Conservation (phyloP, 73 alveolate species). For the Symbiodinium natans region DNA sequence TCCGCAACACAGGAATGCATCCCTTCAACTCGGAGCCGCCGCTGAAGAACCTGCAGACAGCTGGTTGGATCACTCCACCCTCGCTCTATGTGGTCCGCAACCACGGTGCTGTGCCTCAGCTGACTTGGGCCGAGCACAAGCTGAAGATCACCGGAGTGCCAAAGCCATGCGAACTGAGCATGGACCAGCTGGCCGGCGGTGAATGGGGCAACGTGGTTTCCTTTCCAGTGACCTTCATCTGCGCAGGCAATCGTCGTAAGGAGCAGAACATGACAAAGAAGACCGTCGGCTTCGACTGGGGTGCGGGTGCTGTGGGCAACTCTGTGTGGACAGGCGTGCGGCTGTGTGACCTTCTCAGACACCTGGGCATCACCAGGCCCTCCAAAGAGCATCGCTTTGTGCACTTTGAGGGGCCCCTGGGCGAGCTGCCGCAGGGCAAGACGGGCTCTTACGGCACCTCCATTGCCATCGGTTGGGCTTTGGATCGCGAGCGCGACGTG, state of each 20-base stretch:
- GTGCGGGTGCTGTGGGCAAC: constrained; percentile 94
- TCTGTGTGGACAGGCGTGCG: constrained; percentile 94
- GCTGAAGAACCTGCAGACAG: constrained; percentile 13
- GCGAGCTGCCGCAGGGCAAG: constrained; percentile 86
- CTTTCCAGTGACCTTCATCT: constrained; percentile 91
- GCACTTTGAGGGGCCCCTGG: constrained; percentile 92
- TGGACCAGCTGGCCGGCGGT: constrained; percentile 29
- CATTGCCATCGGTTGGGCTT: constrained; percentile 93
- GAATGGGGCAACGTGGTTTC: constrained; percentile 25
- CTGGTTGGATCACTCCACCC: constrained; percentile 71
- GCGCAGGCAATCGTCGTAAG: constrained; percentile 95
- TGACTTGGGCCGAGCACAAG: constrained; percentile 4
- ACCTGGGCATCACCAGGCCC: constrained; percentile 83
- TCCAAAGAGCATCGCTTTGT: constrained; percentile 92
- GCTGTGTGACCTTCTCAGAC: constrained; percentile 94
- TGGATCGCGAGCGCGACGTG: constrained; percentile 94
- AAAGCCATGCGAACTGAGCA: constrained; percentile 13
- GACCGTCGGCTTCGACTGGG: constrained; percentile 94
- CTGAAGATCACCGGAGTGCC: constrained; percentile 40
- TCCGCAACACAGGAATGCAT: constrained; percentile 27
- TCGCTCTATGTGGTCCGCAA: constrained; percentile 49
- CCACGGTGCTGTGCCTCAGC: constrained; percentile 79
- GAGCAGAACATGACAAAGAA: constrained; percentile 93
- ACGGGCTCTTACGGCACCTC: constrained; percentile 94
- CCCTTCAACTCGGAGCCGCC: constrained; percentile 81